Base-by-base conservation (phyloP, 768 basidiomycete genomes). In the Trichaptum fuscoviolaceum region DNA sequence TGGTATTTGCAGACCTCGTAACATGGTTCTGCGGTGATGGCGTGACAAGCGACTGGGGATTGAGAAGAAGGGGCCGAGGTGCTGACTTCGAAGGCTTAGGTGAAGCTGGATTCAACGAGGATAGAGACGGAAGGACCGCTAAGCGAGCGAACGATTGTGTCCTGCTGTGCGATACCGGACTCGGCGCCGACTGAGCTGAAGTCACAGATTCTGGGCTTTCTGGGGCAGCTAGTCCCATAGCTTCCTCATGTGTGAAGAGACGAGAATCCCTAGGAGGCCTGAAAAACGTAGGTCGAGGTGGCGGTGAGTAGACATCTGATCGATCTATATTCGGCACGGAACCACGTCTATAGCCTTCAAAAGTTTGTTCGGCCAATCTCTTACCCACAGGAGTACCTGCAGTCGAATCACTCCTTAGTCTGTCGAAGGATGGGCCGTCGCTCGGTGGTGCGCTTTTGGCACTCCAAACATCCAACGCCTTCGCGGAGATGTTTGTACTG, bases 401-500 rank as follows among this genome's bases (percentile, higher is more conserved):
- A 4, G 24, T 61, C 59, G 59, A 61, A 17, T 25, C 30, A 3
- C 15, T 25, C 59, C 59, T 61, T 12, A 6, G 42, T 12, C 20
- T 52, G 20, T 52, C 42, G 15, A 52, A 52, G 15, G 59, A 25
- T 23, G 30, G 30, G 8, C 42, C 30, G 35, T 52, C 35, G 34
- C 24, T 61, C 25, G 20, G 25, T 30, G 70, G 66, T 3, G 70
- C 65, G 58, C 65, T 71, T 0, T 65, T 36, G 7, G 73, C 67
- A 35, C 64, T 73, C 76, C 75, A 73, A 10, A 70, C 77, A 65
- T 82, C 69, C 59, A 87, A 70, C 18, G 87, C 86, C 69, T 81
- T 87, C 23, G 89, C 90, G 23, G 85, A 83, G 88, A 87, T 90
- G 68, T 92, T 92, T 26, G 84, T 89, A 75, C 90, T 87, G 64